A percentile compares a stretch with the other conserved stretches of the same genome.
phyloP scores from a whole-genome alignment of 2,329 filamentous ascomycete species.

The Aureobasidium sp. region DNA sequence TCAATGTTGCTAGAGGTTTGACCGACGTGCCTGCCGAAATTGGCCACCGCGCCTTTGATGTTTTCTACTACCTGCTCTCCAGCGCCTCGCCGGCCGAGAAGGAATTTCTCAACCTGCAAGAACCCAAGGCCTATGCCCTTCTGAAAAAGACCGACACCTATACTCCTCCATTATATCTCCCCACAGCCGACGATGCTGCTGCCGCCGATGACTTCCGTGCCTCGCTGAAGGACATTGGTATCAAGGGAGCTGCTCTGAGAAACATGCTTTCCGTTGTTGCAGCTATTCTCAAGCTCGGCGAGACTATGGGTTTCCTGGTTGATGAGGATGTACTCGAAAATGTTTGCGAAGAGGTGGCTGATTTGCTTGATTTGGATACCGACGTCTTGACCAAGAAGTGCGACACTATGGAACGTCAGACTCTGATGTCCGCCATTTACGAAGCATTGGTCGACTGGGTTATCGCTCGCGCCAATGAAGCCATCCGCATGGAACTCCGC shows the following conservation, averaged over 20 bases:
- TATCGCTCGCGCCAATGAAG: slow-evolving; percentile 76
- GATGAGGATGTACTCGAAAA: slow-evolving; percentile 80
- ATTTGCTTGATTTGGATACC: slow-evolving; percentile 77
- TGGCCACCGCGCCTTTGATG: slow-evolving; percentile 90
- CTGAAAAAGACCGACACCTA: slow-evolving; percentile 81
- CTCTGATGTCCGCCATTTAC: slow-evolving; percentile 79
- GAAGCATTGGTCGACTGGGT: slow-evolving; percentile 95
- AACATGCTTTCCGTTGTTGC: slow-evolving; percentile 81
- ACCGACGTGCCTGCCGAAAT: slow-evolving; percentile 70
- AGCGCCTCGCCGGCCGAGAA: slow-evolving; percentile 83
- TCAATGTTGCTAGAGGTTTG: slow-evolving; percentile 75
- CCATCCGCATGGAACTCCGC: slow-evolving; percentile 70
- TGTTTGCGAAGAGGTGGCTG: slow-evolving; percentile 83
- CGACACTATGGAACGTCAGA: slow-evolving; percentile 74
- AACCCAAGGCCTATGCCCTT: slow-evolving; percentile 68
- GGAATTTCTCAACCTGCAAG: slow-evolving; percentile 77
- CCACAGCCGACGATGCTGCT: slow-evolving; percentile 85
- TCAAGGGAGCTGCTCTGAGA: slow-evolving; percentile 77
- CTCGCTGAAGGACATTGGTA: slow-evolving; percentile 83
- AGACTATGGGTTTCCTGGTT: slow-evolving; percentile 76
- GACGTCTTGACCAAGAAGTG: slow-evolving; percentile 73
- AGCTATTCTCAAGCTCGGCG: slow-evolving; percentile 82
- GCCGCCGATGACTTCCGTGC: slow-evolving; percentile 87
- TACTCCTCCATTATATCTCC: slow-evolving; percentile 76
- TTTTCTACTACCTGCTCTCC: slow-evolving; percentile 93